These are phyloP conservation scores for Vigna unguiculata DNA, from an alignment of 306 rosid species.

Conservation along the genomic window DNA sequence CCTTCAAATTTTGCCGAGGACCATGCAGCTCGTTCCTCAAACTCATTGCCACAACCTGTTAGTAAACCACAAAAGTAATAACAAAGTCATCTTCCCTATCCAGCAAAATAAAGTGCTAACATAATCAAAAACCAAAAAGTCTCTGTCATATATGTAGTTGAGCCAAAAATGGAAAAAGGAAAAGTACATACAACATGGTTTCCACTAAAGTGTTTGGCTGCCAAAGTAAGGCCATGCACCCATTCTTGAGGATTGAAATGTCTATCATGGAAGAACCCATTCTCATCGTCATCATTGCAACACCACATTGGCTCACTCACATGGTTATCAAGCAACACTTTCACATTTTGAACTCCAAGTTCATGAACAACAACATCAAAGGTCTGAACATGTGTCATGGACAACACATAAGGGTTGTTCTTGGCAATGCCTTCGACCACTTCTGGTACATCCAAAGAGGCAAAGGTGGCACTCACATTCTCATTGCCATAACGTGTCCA, in stretches of 20 bases:
- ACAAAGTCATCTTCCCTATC: neutral
- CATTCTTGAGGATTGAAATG: conserved; percentile 64
- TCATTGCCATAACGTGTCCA: conserved; percentile 49
- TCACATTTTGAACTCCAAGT: conserved; percentile 49
- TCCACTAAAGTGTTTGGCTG: conserved; percentile 43
- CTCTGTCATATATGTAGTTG: neutral
- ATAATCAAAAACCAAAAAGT: too few relatives aligned
- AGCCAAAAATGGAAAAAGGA: neutral
- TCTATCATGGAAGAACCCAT: conserved; percentile 62
- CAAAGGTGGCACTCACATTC: conserved; percentile 29
- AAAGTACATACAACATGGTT: conserved; percentile 45
- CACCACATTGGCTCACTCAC: conserved; percentile 71
- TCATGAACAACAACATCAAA: conserved; percentile 48
- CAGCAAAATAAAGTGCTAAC: too few relatives aligned
- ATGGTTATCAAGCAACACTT: conserved; percentile 61
- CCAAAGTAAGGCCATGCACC: conserved; percentile 56
- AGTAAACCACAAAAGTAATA: neutral
- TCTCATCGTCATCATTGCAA: conserved; percentile 57
- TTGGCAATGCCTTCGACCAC: conserved; percentile 39
- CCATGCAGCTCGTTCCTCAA: conserved; percentile 70
- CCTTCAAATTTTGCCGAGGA: conserved; percentile 47
- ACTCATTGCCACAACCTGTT: conserved; percentile 65
- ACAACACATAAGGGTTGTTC: conserved; percentile 47
- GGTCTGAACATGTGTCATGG: conserved; percentile 47
- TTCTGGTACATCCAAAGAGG: conserved; percentile 13